Percentiles rank a stretch among this genome's conserved stretches.
Conservation (phyloP, 768 basidiomycete genomes). For the Mycena floridula region DNA sequence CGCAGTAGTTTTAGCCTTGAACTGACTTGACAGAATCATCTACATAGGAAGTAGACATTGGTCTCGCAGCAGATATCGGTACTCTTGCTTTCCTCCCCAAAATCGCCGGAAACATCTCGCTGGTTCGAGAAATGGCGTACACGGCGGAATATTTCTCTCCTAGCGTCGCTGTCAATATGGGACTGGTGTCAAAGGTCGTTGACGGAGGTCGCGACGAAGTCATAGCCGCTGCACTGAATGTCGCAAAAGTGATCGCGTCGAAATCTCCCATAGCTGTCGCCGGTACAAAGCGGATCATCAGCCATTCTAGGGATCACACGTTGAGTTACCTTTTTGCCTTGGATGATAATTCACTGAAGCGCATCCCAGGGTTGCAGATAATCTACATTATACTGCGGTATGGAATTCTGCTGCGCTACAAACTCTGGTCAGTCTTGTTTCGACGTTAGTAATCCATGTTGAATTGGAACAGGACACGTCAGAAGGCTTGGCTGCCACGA, state of each 20-base stretch:
- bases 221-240: conserved; percentile 52
- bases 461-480: neutral
- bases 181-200: conserved; percentile 70
- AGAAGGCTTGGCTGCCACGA: neutral
- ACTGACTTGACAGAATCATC: no score
- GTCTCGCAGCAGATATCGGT: conserved; percentile 84
- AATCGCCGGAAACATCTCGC: conserved; percentile 66
- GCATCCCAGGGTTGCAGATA: conserved; percentile 30
- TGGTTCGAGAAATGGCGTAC: conserved; percentile 70
- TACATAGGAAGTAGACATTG: conserved; percentile 76
- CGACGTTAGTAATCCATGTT: neutral
- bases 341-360: neutral
- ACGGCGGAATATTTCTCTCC: conserved; percentile 69
- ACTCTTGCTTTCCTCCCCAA: conserved; percentile 79
- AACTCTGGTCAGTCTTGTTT: conserved; percentile 23
- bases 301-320: conserved; percentile 78
- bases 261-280: conserved; percentile 79
- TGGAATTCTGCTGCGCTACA: conserved; percentile 53
- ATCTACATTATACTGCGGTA: conserved; percentile 47
- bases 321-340: conserved; percentile 22
- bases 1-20: neutral
- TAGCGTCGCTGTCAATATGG: conserved; percentile 58
- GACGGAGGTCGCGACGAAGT: conserved; percentile 63
- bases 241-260: conserved; percentile 57
- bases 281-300: conserved; percentile 72